Base-by-base conservation (phyloP, 2,329 filamentous ascomycete species). In the Aspergillus glaucus region DNA sequence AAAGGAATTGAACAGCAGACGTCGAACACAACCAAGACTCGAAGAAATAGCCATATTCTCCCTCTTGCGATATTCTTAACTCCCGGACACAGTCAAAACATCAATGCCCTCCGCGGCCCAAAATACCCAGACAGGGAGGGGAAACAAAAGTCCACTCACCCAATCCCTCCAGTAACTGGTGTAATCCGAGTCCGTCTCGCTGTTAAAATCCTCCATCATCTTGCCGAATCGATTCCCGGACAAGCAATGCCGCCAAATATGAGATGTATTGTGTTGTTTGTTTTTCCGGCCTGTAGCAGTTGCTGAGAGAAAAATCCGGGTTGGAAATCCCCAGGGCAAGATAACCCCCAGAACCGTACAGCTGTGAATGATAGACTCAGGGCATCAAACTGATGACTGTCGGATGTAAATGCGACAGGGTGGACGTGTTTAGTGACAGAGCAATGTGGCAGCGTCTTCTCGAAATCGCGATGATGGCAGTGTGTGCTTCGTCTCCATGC, bases 151-250 rank as follows among this genome's bases (percentile, higher is more conserved):
- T 15, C 21, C 51, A 84, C 88, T 76, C 78, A 97, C 93, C 93
- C 93, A 98, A 75, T 98, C 93, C 70, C 92, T 80, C 93, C 93
- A 98, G 72, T 97, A 98, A 73, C 90, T 97, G 44, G 93, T 96
- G 70, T 97, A 98, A 75, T 98, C 93, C 72, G 91, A 96, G 68
- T 98, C 93, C 10, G 91, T 95, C 72, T 98, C 93, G 67, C 90
- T 96, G 58, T 89, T 91, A 72, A 93, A 97, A 74, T 97, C 92
- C 69, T 97, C 93, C 93, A 97, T 97, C 62, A 57, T 66, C 44
- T 50, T 60, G 47, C 46, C 45, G 22, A 15, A 24, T 44, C 17
- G 36, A 34, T 22, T 19, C 17, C n/a, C 9, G n/a, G 34, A 37
- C 4, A 46, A 45, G 19, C 17, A 21, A 28, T 19, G 34, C 32